phyloP scores from a whole-genome alignment of 768 basidiomycete species.

The Boletus huronensis region DNA sequence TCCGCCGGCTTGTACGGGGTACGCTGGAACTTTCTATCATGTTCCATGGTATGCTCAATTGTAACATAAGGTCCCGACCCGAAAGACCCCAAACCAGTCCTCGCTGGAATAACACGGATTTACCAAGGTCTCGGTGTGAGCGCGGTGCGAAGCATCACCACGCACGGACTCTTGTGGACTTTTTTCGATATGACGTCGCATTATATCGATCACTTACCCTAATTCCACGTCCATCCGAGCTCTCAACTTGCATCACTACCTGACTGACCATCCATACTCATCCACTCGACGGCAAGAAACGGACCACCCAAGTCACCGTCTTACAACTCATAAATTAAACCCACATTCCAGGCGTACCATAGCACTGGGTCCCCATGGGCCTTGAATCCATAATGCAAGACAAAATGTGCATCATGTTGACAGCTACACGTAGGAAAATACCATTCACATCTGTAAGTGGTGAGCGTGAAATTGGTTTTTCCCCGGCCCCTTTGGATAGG shows the following conservation, averaged over 20 bases:
- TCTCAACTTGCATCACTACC: background rate
- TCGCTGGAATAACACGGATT: slow-evolving; percentile 75
- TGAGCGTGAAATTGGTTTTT: background rate
- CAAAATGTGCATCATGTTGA: slow-evolving; percentile 2
- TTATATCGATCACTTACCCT: slow-evolving; percentile 65
- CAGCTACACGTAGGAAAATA: background rate
- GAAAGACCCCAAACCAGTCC: slow-evolving; percentile 66
- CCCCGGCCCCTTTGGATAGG: background rate
- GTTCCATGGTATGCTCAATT: background rate
- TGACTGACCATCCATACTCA: slow-evolving; percentile 12
- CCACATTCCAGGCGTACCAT: slow-evolving; percentile 25
- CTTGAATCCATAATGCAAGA: slow-evolving; percentile 11
- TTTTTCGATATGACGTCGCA: slow-evolving; percentile 78
- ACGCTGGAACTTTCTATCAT: slow-evolving; percentile 11
- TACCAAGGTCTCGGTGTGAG: slow-evolving; percentile 95
- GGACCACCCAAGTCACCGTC: slow-evolving; percentile 1
- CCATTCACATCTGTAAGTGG: background rate
- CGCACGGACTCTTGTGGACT: slow-evolving; percentile 93
- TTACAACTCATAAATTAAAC: slow-evolving; percentile 16
- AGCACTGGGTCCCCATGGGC: slow-evolving; percentile 10
- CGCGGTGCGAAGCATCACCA: slow-evolving; percentile 86
- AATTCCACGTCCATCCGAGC: slow-evolving; percentile 9
- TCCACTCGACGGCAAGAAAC: slow-evolving; percentile 4
- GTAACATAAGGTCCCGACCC: slow-evolving; percentile 67
- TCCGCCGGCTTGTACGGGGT: slow-evolving; percentile 81